Base-by-base conservation (phyloP, 1,284 basidiomycete genomes). In the Pterulicium gracile region DNA sequence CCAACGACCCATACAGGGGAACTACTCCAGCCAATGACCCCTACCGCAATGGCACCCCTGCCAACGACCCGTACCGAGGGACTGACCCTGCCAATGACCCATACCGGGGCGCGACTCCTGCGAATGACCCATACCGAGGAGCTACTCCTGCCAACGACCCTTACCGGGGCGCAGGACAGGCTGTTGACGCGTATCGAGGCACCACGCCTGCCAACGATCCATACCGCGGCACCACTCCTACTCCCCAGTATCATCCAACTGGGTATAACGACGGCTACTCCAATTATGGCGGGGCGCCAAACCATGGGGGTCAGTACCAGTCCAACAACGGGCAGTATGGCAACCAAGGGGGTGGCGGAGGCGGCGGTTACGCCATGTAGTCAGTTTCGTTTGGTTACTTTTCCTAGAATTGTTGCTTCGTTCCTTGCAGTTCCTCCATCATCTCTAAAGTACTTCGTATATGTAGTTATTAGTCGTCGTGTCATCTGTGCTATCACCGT, bases 211-310 rank as follows among this genome's bases (percentile, higher is more conserved):
- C n/a, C n/a, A n/a, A n/a, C n/a, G n/a, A n/a, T n/a, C n/a, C n/a
- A n/a, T n/a, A n/a, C 56, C 14, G 60, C 55, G 49, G 64, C 62
- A 23, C 48, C 64, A 35, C 62, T 59, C 18, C 66, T 67, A 50
- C 63, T 67, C 47, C 42, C n/a, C 43, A 47, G 24, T 45, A 50
- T 40, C 41, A 47, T 20, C 41, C 32, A n/a, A n/a, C n/a, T n/a
- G n/a, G n/a, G n/a, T n/a, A n/a, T n/a, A n/a, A n/a, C n/a, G n/a
- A n/a, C n/a, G n/a, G n/a, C n/a, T n/a, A n/a, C n/a, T n/a, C n/a
- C n/a, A n/a, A n/a, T n/a, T n/a, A n/a, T n/a, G n/a, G n/a, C n/a
- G n/a, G n/a, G n/a, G n/a, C n/a, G n/a, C n/a, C n/a, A n/a, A n/a
- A n/a, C n/a, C n/a, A 32, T 32, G 27, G n/a, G 27, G 27, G 27